Evolutionary conservation across 1,284 basidiomycete species (phyloP).

Genomic region (Microbotryum violaceum): DNA sequence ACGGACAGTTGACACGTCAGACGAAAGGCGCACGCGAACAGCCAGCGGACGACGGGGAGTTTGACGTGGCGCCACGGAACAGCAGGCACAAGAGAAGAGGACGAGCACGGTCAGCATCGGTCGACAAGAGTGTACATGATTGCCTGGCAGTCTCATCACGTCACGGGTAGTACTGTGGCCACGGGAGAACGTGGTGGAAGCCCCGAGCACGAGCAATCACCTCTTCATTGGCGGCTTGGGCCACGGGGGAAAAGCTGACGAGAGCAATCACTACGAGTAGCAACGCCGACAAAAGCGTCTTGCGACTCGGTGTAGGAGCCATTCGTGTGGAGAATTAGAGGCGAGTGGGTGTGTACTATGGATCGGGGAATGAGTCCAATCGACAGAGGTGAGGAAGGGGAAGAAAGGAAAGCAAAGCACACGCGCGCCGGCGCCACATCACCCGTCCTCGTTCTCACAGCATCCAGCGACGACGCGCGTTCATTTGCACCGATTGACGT

Average conservation of each 20-base stretch:
- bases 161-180: neutral
- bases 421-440: no score
- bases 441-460: no score
- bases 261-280: conserved; percentile 5
- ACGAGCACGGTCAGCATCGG: neutral
- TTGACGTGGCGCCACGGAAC: neutral
- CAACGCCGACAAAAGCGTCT: neutral
- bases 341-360: no score
- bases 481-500: no score
- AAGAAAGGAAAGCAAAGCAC: no score
- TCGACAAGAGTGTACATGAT: neutral
- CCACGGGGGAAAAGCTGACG: conserved; percentile 19
- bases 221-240: conserved; percentile 25
- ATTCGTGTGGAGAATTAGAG: no score
- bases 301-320: no score
- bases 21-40: neutral
- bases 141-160: neutral
- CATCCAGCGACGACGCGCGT: no score
- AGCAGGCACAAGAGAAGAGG: neutral
- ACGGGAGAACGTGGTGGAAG: no score
- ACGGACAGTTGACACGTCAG: neutral
- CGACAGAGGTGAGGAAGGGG: no score
- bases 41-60: neutral
- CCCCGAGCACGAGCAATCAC: neutral
- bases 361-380: no score